phyloP scores from a whole-genome alignment of 1,139 yeast species.

The Zygoascus meyerae region DNA sequence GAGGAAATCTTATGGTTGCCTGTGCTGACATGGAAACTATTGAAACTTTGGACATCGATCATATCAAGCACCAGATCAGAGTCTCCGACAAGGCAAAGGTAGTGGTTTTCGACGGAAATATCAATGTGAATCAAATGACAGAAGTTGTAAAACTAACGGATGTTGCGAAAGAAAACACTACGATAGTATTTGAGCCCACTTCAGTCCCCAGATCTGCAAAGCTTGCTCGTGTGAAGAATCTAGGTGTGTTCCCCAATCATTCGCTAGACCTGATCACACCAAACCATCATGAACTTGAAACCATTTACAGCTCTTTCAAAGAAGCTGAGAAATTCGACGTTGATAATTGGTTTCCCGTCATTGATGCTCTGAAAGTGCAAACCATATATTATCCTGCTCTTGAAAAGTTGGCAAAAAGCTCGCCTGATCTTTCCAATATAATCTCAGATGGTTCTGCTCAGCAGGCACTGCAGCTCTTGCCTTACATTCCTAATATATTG shows the following conservation, averaged over 20 bases:
- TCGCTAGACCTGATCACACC: constrained; percentile 55
- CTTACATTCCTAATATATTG: constrained; percentile 62
- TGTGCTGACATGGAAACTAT: constrained; percentile 79
- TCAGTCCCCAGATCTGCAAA: constrained; percentile 53
- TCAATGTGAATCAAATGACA: constrained; percentile 42
- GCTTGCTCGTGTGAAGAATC: constrained; percentile 22
- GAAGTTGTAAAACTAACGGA: constrained; percentile 34
- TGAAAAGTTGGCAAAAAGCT: constrained; percentile 29
- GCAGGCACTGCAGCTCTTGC: constrained; percentile 63
- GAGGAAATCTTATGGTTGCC: constrained; percentile 66
- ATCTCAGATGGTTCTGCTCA: constrained; percentile 52
- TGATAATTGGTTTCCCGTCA: constrained; percentile 67
- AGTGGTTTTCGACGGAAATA: constrained; percentile 65
- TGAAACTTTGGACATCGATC: constrained; percentile 44
- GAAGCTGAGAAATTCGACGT: constrained; percentile 50
- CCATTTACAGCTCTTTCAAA: constrained; percentile 49
- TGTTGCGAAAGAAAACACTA: constrained; percentile 20
- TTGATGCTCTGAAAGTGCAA: constrained; percentile 57
- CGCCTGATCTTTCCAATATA: constrained; percentile 29
- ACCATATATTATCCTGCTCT: constrained; percentile 42
- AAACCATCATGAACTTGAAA: constrained; percentile 54
- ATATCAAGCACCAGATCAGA: constrained; percentile 32
- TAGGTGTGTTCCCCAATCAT: constrained; percentile 34
- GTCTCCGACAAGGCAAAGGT: constrained; percentile 30
- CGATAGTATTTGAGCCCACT: constrained; percentile 69